A percentile compares a stretch with the other conserved stretches of the same genome.
phyloP scores from a whole-genome alignment of 1,284 basidiomycete genomes.

The Cutaneotrichosporon sp. region DNA sequence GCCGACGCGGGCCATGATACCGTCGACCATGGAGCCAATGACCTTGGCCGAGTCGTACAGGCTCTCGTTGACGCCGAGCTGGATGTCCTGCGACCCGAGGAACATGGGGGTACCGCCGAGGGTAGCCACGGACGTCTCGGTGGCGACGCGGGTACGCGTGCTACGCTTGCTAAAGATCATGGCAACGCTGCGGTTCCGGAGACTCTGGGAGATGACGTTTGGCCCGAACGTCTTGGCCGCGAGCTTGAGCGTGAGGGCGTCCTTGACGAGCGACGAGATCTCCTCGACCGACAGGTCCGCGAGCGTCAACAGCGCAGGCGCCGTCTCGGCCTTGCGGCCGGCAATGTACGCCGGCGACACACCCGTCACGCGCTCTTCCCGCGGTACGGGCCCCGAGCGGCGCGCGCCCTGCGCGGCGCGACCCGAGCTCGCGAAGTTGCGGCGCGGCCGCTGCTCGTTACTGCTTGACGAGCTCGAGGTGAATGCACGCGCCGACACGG shows the following conservation, averaged over 20 bases:
- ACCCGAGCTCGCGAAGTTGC: neutral
- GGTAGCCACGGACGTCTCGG: slow-evolving; percentile 69
- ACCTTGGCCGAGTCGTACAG: slow-evolving; percentile 76
- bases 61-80: slow-evolving; percentile 92
- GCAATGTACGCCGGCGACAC: neutral
- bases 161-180: slow-evolving; percentile 88
- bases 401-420: too few species aligned
- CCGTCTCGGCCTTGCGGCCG: slow-evolving; percentile 2
- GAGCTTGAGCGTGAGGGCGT: slow-evolving; percentile 38
- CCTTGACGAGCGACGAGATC: slow-evolving; percentile 32
- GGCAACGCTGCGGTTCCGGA: slow-evolving; percentile 76
- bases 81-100: slow-evolving; percentile 85
- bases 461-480: too few species aligned
- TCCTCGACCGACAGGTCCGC: slow-evolving; percentile 40
- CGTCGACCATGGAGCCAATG: slow-evolving; percentile 89
- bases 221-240: slow-evolving; percentile 24
- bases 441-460: neutral
- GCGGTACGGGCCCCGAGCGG: neutral
- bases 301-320: slow-evolving; percentile 42
- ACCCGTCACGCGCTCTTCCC: neutral
- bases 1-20: slow-evolving; percentile 93
- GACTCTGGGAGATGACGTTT: slow-evolving; percentile 49
- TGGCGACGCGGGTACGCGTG: slow-evolving; percentile 84
- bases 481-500: too few species aligned
- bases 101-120: slow-evolving; percentile 90